A percentile compares a stretch with the other conserved stretches of the same genome.
These are phyloP conservation scores for Beauveria sp. DNA, from an alignment of 2,329 filamentous ascomycete species.

Conservation along the genomic window DNA sequence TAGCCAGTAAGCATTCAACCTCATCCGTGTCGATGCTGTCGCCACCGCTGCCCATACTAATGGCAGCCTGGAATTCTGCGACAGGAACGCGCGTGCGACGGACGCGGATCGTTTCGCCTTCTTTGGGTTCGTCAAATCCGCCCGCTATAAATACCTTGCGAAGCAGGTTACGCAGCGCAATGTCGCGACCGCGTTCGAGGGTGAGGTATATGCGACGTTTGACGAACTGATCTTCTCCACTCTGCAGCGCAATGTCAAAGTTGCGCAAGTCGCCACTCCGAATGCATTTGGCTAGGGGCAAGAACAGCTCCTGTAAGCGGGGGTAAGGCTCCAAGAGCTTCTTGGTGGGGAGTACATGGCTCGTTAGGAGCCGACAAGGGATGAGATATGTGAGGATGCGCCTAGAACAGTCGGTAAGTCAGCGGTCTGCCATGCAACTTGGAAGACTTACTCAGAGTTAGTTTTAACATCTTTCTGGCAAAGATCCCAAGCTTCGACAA, in stretches of 20 bases:
- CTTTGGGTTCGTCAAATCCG: constrained; percentile 72
- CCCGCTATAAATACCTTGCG: constrained; percentile 83
- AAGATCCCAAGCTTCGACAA: constrained; percentile 73
- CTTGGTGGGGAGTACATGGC: constrained; percentile 70
- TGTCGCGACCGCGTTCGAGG: constrained; percentile 83
- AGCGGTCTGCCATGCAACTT: not conserved
- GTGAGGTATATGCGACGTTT: constrained; percentile 91
- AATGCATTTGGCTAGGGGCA: constrained; percentile 71
- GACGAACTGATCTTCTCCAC: constrained; percentile 87
- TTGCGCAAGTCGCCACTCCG: constrained; percentile 72
- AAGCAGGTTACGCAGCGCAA: constrained; percentile 83
- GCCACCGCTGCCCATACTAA: constrained; percentile 62
- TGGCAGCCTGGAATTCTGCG: constrained; percentile 75
- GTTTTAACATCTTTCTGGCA: constrained; percentile 65
- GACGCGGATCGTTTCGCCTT: constrained; percentile 53
- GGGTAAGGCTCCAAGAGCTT: constrained; percentile 68
- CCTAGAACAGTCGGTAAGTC: constrained; percentile 35
- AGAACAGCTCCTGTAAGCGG: constrained; percentile 67
- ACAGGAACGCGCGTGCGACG: constrained; percentile 73
- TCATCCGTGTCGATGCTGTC: constrained; percentile 76
- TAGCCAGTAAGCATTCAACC: constrained; percentile 89
- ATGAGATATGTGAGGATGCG: constrained; percentile 92
- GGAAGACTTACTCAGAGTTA: constrained; percentile 68
- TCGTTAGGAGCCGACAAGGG: constrained; percentile 84
- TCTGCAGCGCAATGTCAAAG: constrained; percentile 74